Conservation (phyloP, 345 rosid genomes). For the Tarenaya hassleriana region DNA sequence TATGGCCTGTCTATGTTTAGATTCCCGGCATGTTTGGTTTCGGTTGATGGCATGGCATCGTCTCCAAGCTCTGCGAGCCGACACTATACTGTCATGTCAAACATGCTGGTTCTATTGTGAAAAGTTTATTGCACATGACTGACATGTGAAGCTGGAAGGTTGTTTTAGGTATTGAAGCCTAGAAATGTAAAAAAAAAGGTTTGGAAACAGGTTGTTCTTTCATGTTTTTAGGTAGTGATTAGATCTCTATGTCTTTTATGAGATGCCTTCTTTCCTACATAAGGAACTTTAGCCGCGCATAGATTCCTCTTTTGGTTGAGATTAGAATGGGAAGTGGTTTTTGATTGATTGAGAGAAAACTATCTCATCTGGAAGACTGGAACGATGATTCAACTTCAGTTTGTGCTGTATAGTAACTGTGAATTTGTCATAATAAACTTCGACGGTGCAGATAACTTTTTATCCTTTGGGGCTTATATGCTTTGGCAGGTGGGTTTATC, state of each 20-base stretch:
- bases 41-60: too few species aligned
- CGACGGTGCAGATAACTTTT: constrained; percentile 12
- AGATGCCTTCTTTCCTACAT: neutral
- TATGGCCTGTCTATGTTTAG: too few species aligned
- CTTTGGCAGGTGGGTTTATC: constrained; percentile 90
- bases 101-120: too few species aligned
- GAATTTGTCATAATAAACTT: constrained; percentile 5
- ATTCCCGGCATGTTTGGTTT: too few species aligned
- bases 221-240: neutral
- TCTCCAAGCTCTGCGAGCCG: too few species aligned
- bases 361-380: too few species aligned
- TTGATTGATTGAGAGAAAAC: too few species aligned
- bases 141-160: neutral
- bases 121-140: too few species aligned
- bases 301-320: constrained; percentile 2
- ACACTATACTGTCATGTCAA: too few species aligned
- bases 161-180: constrained; percentile 3
- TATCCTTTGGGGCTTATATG: constrained; percentile 14
- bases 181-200: neutral
- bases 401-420: neutral
- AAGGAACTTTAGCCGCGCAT: constrained; percentile 1
- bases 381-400: neutral
- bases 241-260: neutral
- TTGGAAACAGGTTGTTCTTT: neutral
- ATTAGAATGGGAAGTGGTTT: neutral